Conservation (phyloP, 2,329 filamentous ascomycete species). For the Penicillium corylophilum region DNA sequence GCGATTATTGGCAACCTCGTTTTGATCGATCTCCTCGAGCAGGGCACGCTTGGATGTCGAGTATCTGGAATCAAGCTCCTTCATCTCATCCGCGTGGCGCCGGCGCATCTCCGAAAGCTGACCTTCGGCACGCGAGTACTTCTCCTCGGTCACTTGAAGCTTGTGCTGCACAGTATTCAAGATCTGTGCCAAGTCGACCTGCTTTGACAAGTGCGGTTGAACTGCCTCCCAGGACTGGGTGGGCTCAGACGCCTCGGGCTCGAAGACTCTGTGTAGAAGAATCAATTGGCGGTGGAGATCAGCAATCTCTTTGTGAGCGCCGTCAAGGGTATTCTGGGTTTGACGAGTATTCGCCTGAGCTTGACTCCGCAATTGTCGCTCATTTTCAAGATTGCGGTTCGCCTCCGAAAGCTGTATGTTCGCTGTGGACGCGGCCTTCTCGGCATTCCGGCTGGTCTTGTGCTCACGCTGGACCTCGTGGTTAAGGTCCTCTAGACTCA, state of each 20-base stretch:
- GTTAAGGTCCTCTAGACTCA: conserved; percentile 86
- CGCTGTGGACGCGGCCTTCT: conserved; percentile 78
- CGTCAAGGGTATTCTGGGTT: conserved; percentile 75
- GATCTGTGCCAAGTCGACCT: conserved; percentile 77
- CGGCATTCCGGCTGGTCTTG: conserved; percentile 83
- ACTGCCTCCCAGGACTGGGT: conserved; percentile 67
- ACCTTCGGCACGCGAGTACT: conserved; percentile 75
- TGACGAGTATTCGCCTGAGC: conserved; percentile 82
- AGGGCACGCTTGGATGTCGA: conserved; percentile 68
- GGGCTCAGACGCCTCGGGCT: conserved; percentile 68
- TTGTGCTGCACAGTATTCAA: conserved; percentile 87
- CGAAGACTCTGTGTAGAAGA: conserved; percentile 79
- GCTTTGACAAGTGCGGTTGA: conserved; percentile 65
- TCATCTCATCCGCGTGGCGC: conserved; percentile 69
- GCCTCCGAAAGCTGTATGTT: conserved; percentile 83
- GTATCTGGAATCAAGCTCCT: conserved; percentile 62
- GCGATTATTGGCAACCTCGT: conserved; percentile 69
- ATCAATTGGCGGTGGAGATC: conserved; percentile 79
- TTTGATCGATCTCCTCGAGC: conserved; percentile 83
- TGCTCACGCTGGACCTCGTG: conserved; percentile 89
- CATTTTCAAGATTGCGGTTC: conserved; percentile 85
- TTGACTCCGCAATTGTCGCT: conserved; percentile 79
- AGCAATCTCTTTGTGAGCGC: conserved; percentile 74
- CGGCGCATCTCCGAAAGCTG: conserved; percentile 77
- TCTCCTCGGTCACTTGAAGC: conserved; percentile 77